Evolutionary conservation across 768 basidiomycete species (phyloP).

Genomic region (Suillus clintonianus): DNA sequence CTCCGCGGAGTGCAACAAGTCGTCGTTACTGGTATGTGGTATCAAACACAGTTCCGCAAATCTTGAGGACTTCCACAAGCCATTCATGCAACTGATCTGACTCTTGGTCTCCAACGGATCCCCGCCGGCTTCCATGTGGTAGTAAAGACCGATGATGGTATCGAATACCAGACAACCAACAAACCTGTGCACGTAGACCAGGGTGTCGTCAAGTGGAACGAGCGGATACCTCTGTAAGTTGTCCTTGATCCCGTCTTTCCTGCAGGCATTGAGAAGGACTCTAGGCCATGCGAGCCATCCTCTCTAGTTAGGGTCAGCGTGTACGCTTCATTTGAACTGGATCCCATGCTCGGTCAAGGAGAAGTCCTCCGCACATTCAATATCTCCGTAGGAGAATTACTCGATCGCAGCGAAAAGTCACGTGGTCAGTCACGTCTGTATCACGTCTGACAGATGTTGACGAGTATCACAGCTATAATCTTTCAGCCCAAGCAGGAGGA

Average conservation of each 20-base stretch:
- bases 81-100: conserved; percentile 7
- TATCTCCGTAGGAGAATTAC: not conserved
- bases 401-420: not conserved
- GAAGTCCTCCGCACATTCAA: not conserved
- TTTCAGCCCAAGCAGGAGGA: too few relatives aligned
- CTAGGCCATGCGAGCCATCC: not conserved
- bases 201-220: not conserved
- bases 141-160: not conserved
- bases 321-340: conserved; percentile 3
- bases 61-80: not conserved
- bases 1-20: too few relatives aligned
- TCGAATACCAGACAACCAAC: not conserved
- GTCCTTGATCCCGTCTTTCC: not conserved
- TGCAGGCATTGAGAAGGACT: not conserved
- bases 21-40: too few relatives aligned
- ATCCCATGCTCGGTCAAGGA: not conserved
- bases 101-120: conserved; percentile 1
- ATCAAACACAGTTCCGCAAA: too few relatives aligned
- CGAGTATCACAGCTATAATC: not conserved
- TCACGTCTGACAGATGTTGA: not conserved
- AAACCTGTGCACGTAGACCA: not conserved
- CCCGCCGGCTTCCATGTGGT: conserved; percentile 12
- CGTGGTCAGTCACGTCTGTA: not conserved
- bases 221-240: not conserved
- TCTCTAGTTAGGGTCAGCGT: not conserved